A percentile compares a stretch with the other conserved stretches of the same genome.
Conservation (phyloP, 306 rosid species). For the Canavalia gladiata region DNA sequence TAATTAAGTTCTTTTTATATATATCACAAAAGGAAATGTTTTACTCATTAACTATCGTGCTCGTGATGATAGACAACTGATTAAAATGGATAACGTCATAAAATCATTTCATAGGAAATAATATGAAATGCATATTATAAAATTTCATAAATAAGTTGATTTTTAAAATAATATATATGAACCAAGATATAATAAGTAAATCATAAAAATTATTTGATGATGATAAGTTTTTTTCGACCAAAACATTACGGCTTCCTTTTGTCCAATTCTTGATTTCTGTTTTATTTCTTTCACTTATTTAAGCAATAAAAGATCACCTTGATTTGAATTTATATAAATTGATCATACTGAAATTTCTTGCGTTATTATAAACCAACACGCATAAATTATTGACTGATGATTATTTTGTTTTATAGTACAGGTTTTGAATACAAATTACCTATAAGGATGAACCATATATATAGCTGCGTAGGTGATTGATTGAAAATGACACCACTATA, state of each 20-base stretch:
- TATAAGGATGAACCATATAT: too few species aligned
- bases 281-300: neutral
- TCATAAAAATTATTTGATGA: neutral
- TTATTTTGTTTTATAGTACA: too few species aligned
- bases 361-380: too few species aligned
- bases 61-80: too few species aligned
- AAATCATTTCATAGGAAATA: neutral
- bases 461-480: too few species aligned
- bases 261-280: neutral
- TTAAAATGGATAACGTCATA: neutral
- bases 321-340: too few species aligned
- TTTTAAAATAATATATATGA: too few species aligned
- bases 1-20: too few species aligned
- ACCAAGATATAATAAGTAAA: neutral
- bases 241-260: neutral
- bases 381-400: too few species aligned
- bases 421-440: too few species aligned
- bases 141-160: too few species aligned
- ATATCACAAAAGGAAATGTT: too few species aligned
- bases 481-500: slow-evolving; percentile 36
- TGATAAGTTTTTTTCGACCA: neutral
- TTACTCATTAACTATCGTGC: neutral
- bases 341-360: neutral
- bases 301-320: neutral
- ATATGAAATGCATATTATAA: neutral